Base-by-base conservation (phyloP, 1,284 basidiomycete genomes). In the Cryptococcus sp. region DNA sequence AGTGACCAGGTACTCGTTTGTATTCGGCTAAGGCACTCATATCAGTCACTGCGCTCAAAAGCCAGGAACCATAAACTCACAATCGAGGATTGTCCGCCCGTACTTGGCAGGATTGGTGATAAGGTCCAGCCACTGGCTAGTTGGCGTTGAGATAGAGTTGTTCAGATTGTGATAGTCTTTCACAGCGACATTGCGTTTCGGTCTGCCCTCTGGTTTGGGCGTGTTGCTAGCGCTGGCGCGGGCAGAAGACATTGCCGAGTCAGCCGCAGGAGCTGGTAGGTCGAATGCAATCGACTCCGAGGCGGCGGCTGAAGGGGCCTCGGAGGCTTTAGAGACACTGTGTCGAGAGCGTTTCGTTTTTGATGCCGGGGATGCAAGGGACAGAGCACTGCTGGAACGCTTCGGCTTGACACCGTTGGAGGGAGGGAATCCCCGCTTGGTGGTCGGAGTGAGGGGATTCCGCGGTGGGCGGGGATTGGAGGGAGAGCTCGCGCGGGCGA, bases 131-230 rank as follows among this genome's bases (percentile, higher is more conserved):
- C 78, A 79, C 27, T 71, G 66, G 16, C 61, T 66, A 5, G 78
- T 79, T 13, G 78, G 76, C 7, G 76, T 75, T 10, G 77, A 66
- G 25, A 73, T 72, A 22, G 74, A 73, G 54, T 79, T 69, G 57
- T 79, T 75, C 58, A 78, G 62, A 35, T 74, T 76, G 52, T 72
- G 67, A 57, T 79, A 79, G 52, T 79, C 78, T 1, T 59, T 47
- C 25, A 56, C 54, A 23, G 35, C 55, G 11, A 72, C 74, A 46
- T 73, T 67, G 20, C 78, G 68, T 54, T 78, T 79, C 3, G 77
- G 78, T 19, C 76, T 51, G n/a, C 55, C 55, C 31, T 58, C 52
- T 1, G 31, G 31, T 10, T 35, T 35, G 31, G 31, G 31, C 5
- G 31, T 35, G 31, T 35, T 13, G 31, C 31, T 35, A 13, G 31